phyloP scores from a whole-genome alignment of 2,329 filamentous ascomycete species.

The Tolypocladium inflatum region DNA sequence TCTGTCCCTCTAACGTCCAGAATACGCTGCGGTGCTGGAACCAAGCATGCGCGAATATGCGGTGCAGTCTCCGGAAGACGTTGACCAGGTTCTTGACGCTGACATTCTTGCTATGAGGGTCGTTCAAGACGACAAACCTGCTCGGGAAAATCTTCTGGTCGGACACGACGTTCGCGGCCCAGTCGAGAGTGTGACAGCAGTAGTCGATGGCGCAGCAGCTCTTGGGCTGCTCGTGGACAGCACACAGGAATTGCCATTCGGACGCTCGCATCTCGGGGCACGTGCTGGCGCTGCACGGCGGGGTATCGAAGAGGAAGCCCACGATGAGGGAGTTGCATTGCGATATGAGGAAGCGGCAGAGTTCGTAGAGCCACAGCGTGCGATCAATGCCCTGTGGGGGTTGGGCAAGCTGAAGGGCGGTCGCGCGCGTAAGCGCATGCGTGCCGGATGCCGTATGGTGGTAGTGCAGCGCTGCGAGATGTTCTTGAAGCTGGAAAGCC shows the following conservation, averaged over 20 bases:
- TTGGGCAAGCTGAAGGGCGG: conserved; percentile 66
- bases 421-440: conserved; percentile 63
- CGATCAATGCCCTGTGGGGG: conserved; percentile 76
- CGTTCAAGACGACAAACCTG: conserved; percentile 52
- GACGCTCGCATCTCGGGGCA: conserved; percentile 98
- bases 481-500: conserved; percentile 93
- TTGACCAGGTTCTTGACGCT: conserved; percentile 83
- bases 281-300: conserved; percentile 78
- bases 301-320: conserved; percentile 83
- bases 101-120: conserved; percentile 48
- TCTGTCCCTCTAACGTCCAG: conserved; percentile 83
- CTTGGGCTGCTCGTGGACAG: conserved; percentile 93
- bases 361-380: conserved; percentile 93
- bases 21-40: conserved; percentile 94
- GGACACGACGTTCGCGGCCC: conserved; percentile 90
- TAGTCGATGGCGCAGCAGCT: conserved; percentile 98
- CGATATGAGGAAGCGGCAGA: conserved; percentile 89
- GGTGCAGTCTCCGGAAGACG: conserved; percentile 86
- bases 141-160: conserved; percentile 94
- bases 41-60: conserved; percentile 98
- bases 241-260: conserved; percentile 98
- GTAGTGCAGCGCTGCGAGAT: conserved; percentile 86
- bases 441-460: conserved; percentile 61
- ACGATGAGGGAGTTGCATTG: conserved; percentile 91
- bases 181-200: conserved; percentile 96